Base-by-base conservation (phyloP, 2,329 filamentous ascomycete species). In the Corinectria fuckeliana region DNA sequence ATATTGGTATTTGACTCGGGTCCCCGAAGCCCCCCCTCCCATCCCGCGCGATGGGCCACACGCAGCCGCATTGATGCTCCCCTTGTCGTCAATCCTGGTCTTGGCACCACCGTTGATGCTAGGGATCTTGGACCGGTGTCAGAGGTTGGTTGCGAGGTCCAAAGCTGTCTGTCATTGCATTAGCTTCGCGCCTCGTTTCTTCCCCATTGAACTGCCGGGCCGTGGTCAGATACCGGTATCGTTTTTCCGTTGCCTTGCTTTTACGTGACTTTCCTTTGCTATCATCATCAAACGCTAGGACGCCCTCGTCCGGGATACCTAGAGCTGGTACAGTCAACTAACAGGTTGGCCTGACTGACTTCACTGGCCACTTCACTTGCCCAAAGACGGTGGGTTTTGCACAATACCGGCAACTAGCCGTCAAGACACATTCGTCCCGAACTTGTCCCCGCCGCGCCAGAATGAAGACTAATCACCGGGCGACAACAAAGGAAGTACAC, bases 41-140 rank as follows among this genome's bases (percentile, higher is more conserved):
- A 23, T 34, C 42, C 53, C 30, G 18, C 49, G 11, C 39, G 13
- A 16, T 13, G 30, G 21, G 11, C 16, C 18, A 32, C 44, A 32
- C n/a, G 32, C 28, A 48, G 34, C 21, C 49, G 41, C 36, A 47
- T 41, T 26, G 47, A 25, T 50, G 42, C 38, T 36, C 23, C 45
- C 34, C 39, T 32, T 50, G 45, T 54, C 45, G 23, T 28, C 36
- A 18, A 38, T 38, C 30, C 45, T 23, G 5, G 56, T 38, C 50
- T 59, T 54, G 56, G 50, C 50, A 41, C 32, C n/a, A 30, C 45
- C 50, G 50, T 59, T 41, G 42, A 52, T 58, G 36, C 41, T 52
- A 32, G 34, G 30, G 42, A 34, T 28, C 47, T 49, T 47, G 49
- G 32, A n/a, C 38, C 38, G 50, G 56, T 54, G 50, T 55, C 51